phyloP scores from a whole-genome alignment of 2,329 filamentous ascomycete genomes.

The Periconia digitata region DNA sequence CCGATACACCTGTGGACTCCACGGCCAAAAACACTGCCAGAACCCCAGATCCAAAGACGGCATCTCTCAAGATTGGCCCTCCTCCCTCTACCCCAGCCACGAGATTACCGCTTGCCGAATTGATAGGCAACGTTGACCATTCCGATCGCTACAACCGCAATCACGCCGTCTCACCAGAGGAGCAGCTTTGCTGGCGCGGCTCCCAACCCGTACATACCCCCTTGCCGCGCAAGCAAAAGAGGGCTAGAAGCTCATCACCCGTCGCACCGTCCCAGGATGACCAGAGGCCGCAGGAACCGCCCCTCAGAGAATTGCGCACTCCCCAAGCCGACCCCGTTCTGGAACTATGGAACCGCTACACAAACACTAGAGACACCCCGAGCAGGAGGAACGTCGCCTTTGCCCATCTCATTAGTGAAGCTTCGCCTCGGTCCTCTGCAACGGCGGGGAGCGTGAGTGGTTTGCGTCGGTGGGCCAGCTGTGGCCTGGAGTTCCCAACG shows the following conservation, averaged over 20 bases:
- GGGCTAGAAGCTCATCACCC: slow-evolving; percentile 44
- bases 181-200: slow-evolving; percentile 62
- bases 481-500: slow-evolving; percentile 52
- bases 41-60: slow-evolving; percentile 31
- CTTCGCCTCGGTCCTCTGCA: slow-evolving; percentile 48
- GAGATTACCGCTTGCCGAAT: slow-evolving; percentile 60
- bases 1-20: slow-evolving; percentile 15
- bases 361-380: slow-evolving; percentile 42
- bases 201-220: slow-evolving; percentile 49
- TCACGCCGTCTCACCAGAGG: slow-evolving; percentile 58
- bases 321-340: slow-evolving; percentile 51
- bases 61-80: slow-evolving; percentile 29
- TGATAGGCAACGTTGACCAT: slow-evolving; percentile 64
- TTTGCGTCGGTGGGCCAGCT: slow-evolving; percentile 53
- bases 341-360: slow-evolving; percentile 52
- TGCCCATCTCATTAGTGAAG: slow-evolving; percentile 48
- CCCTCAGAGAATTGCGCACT: slow-evolving; percentile 38
- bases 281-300: slow-evolving; percentile 20
- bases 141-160: slow-evolving; percentile 51
- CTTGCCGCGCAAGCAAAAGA: slow-evolving; percentile 16
- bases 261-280: slow-evolving; percentile 46
- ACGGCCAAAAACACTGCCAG: slow-evolving; percentile 16
- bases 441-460: slow-evolving; percentile 50
- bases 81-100: slow-evolving; percentile 62
- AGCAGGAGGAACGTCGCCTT: slow-evolving; percentile 43